A percentile compares a stretch with the other conserved stretches of the same genome.
Conservation (phyloP, 495 filamentous ascomycete species). For the Geopyxis carbonaria region DNA sequence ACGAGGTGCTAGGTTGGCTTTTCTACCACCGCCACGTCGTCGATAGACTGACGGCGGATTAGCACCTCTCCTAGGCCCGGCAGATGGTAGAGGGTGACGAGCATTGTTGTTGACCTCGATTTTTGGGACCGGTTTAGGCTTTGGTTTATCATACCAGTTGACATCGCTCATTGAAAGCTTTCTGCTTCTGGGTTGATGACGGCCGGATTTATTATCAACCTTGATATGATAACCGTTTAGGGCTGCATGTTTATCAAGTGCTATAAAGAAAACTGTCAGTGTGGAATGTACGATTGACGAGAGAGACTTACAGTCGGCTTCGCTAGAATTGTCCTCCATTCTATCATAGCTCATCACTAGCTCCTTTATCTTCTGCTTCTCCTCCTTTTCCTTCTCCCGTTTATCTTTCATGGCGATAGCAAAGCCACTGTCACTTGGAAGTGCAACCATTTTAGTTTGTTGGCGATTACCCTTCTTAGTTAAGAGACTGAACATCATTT, state of each 20-base stretch:
- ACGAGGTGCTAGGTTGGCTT: too few relatives aligned
- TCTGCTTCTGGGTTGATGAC: constrained; percentile 64
- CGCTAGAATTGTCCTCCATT: constrained; percentile 54
- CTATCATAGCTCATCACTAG: constrained; percentile 93
- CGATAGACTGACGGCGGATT: too few relatives aligned
- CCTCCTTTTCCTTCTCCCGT: constrained; percentile 84
- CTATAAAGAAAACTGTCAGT: constrained; percentile 26
- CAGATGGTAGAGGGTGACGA: too few relatives aligned
- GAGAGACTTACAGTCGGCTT: constrained; percentile 47
- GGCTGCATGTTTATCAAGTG: constrained; percentile 18
- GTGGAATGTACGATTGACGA: constrained; percentile 32
- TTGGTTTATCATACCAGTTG: constrained; percentile 56
- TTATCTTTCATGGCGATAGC: constrained; percentile 90
- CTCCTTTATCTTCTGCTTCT: constrained; percentile 95
- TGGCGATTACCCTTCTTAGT: constrained; percentile 93
- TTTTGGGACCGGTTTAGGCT: not conserved
- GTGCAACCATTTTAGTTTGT: constrained; percentile 82
- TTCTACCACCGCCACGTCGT: too few relatives aligned
- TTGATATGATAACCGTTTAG: constrained; percentile 21
- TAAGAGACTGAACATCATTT: constrained; percentile 88
- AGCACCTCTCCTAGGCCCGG: too few relatives aligned
- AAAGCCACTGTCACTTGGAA: constrained; percentile 88
- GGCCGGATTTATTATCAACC: constrained; percentile 37
- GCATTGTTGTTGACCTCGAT: too few relatives aligned
- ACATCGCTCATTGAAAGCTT: constrained; percentile 92